A percentile compares a stretch with the other conserved stretches of the same genome.
Conservation (phyloP, 805 yeast genomes). For the Saturnispora silvae region DNA sequence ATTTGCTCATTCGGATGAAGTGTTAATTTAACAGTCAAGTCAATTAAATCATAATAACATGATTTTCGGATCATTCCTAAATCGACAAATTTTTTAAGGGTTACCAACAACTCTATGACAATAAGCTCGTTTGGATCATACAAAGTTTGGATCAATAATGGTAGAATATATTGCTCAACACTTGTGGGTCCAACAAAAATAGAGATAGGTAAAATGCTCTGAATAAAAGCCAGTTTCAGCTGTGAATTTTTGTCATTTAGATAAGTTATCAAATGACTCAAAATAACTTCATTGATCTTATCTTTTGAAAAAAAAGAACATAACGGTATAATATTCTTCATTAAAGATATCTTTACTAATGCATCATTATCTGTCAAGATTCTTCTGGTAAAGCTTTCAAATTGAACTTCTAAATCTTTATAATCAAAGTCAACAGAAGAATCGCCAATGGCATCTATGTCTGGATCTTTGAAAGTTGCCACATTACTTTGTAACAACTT, state of each 20-base stretch:
- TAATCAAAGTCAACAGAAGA: conserved; percentile 30
- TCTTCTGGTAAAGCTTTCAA: conserved; percentile 55
- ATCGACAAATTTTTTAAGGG: conserved; percentile 44
- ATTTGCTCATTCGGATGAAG: conserved; percentile 87
- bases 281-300: conserved; percentile 74
- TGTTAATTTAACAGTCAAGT: conserved; percentile 42
- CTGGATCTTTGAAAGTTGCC: conserved; percentile 29
- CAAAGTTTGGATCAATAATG: conserved; percentile 72
- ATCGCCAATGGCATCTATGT: conserved; percentile 24
- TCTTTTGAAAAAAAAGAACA: conserved; percentile 80
- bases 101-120: conserved; percentile 54
- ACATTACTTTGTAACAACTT: conserved; percentile 32
- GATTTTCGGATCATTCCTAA: conserved; percentile 45
- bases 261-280: conserved; percentile 87
- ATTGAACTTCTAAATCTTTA: conserved; percentile 36
- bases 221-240: conserved; percentile 60
- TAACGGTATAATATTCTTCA: conserved; percentile 62
- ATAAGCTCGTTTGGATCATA: conserved; percentile 80
- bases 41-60: conserved; percentile 45
- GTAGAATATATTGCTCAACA: conserved; percentile 79
- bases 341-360: conserved; percentile 57
- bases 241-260: conserved; percentile 67
- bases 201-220: conserved; percentile 62
- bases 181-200: conserved; percentile 73
- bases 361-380: conserved; percentile 62